phyloP scores from a whole-genome alignment of 2,329 filamentous ascomycete genomes.

The Pseudopyrenochaeta lycopersici region DNA sequence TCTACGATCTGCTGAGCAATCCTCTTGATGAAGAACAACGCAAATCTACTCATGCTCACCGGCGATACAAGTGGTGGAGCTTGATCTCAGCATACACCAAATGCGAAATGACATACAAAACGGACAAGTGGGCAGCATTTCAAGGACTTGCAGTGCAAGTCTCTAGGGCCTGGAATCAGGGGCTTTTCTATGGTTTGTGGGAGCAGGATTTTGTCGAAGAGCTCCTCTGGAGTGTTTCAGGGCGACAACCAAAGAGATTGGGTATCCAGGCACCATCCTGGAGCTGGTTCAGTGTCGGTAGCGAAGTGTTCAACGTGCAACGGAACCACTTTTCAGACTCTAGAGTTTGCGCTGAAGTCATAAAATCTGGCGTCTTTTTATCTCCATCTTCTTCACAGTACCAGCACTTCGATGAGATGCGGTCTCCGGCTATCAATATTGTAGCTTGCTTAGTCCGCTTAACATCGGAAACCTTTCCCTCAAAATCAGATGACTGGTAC shows the following conservation, averaged over 20 bases:
- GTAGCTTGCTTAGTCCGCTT: too few relatives aligned
- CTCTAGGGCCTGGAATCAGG: background rate
- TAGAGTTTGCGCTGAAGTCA: background rate
- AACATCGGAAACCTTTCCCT: too few relatives aligned
- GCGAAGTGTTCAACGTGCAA: background rate
- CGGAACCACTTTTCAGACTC: background rate
- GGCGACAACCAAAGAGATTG: background rate
- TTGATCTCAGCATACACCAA: background rate
- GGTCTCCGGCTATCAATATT: too few relatives aligned
- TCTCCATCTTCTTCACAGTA: too few relatives aligned
- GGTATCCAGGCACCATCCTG: slow-evolving; percentile 2
- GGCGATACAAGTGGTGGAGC: slow-evolving; percentile 5
- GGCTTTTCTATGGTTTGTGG: too few relatives aligned
- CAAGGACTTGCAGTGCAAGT: slow-evolving; percentile 4
- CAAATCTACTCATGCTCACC: background rate
- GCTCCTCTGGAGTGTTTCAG: background rate
- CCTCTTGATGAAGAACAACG: background rate
- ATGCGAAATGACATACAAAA: slow-evolving; percentile 3
- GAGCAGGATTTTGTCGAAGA: too few relatives aligned
- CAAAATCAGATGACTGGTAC: too few relatives aligned
- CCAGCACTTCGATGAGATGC: too few relatives aligned
- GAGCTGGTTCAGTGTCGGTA: slow-evolving; percentile 6
- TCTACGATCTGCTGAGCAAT: background rate
- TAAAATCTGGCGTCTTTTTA: background rate
- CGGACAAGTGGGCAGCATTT: slow-evolving; percentile 12